phyloP scores from a whole-genome alignment of 257 asterid genomes.

The Primulina huaijiensis region DNA sequence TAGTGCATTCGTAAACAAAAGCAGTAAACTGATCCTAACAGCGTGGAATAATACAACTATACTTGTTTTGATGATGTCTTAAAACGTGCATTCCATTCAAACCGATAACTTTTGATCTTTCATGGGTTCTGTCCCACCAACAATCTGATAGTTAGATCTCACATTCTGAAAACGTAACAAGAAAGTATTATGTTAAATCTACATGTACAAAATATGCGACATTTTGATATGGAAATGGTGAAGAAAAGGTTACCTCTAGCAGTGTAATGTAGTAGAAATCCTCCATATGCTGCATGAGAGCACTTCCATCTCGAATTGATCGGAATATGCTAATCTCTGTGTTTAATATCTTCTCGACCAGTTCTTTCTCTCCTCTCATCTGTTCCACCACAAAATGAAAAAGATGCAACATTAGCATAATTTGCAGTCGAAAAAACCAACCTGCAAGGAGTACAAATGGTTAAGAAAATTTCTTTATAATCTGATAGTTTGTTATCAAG shows the following conservation, averaged over 20 bases:
- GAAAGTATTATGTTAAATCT: conserved; percentile 1
- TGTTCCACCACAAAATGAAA: conserved; percentile 22
- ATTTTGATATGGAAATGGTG: background rate
- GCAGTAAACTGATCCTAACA: background rate
- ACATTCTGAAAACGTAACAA: conserved; percentile 49
- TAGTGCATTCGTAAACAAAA: background rate
- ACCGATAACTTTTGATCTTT: conserved; percentile 39
- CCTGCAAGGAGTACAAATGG: background rate
- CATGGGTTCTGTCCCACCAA: conserved; percentile 39
- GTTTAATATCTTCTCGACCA: conserved; percentile 83
- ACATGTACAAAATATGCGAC: background rate
- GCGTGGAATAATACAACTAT: background rate
- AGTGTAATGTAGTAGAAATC: conserved; percentile 85
- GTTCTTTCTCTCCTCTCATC: conserved; percentile 97
- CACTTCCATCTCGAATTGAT: conserved; percentile 95
- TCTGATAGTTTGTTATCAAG: background rate
- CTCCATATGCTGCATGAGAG: conserved; percentile 99
- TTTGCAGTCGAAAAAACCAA: background rate
- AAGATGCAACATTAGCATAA: conserved; percentile 6
- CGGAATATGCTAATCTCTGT: conserved; percentile 89
- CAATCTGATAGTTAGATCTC: conserved; percentile 58
- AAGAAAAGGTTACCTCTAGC: conserved; percentile 58
- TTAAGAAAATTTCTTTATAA: background rate
- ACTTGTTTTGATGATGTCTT: background rate
- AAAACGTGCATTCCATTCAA: conserved; percentile 11